These are phyloP conservation scores for Fusarium sp. DNA, from an alignment of 2,329 filamentous ascomycete species.

Conservation along the genomic window DNA sequence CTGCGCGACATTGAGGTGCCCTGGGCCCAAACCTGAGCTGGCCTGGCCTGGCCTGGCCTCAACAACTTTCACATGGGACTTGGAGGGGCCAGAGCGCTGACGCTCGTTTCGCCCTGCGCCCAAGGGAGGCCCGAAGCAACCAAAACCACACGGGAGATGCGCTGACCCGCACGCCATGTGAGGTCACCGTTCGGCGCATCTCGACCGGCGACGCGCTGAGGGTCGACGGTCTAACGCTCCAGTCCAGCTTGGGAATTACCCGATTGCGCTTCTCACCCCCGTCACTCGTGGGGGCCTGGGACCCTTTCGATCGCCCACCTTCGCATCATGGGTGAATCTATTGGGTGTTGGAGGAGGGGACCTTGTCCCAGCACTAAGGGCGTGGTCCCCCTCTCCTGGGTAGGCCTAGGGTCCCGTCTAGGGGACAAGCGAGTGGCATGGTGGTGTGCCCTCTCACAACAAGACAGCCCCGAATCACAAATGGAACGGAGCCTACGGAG, in stretches of 20 bases:
- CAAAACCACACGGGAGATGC: conserved; percentile 23
- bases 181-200: conserved; percentile 32
- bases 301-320: conserved; percentile 44
- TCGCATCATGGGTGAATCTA: conserved; percentile 43
- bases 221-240: not conserved
- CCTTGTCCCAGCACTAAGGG: conserved; percentile 9
- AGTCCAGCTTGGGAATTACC: conserved; percentile 34
- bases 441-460: conserved; percentile 24
- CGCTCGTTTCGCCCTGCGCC: not conserved
- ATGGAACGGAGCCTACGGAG: conserved; percentile 35
- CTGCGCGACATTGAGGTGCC: not conserved
- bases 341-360: conserved; percentile 30
- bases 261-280: conserved; percentile 27
- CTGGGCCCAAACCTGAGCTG: too few relatives aligned
- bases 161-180: conserved; percentile 37
- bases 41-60: conserved; percentile 1
- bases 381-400: not conserved
- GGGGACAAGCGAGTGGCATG: conserved; percentile 19
- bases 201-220: conserved; percentile 24
- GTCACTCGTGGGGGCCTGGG: conserved; percentile 40
- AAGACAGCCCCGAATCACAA: not conserved
- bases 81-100: conserved; percentile 8
- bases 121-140: not conserved
- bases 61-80: conserved; percentile 29
- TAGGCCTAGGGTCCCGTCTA: conserved; percentile 11